Percentiles rank a stretch among this genome's conserved stretches.
Conservation (phyloP, 768 basidiomycete genomes). For the Auriscalpium microsporum region DNA sequence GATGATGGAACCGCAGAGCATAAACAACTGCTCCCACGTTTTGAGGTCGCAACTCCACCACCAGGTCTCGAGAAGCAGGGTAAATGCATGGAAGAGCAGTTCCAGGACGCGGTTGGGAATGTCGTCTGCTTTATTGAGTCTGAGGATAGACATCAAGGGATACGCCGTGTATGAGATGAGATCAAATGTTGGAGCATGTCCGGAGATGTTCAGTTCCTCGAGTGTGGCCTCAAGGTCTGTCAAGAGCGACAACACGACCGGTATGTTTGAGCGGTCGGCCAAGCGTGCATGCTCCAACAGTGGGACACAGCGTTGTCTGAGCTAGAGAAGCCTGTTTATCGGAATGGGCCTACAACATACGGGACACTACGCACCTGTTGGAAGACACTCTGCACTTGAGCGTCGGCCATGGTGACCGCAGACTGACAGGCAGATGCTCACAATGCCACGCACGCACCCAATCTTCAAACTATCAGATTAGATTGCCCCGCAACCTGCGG, state of each 20-base stretch:
- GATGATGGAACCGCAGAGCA: constrained; percentile 57
- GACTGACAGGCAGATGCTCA: too few species aligned
- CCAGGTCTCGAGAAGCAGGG: constrained; percentile 59
- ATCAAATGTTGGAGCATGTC: constrained; percentile 37
- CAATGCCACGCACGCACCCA: too few species aligned
- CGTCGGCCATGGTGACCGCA: constrained; percentile 4
- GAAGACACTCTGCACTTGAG: constrained; percentile 2
- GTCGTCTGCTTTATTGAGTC: constrained; percentile 56
- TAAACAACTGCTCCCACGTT: constrained; percentile 82
- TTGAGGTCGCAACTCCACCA: constrained; percentile 74
- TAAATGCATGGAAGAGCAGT: constrained; percentile 52
- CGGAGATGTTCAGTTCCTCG: constrained; percentile 30
- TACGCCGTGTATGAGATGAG: constrained; percentile 82
- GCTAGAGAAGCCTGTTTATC: constrained; percentile 15
- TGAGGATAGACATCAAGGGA: constrained; percentile 78
- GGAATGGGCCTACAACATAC: background rate
- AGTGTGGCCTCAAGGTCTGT: constrained; percentile 43
- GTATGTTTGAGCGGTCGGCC: constrained; percentile 39
- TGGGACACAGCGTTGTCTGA: constrained; percentile 75
- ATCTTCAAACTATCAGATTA: background rate
- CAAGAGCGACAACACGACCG: constrained; percentile 43
- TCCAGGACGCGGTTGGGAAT: constrained; percentile 81
- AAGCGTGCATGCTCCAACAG: constrained; percentile 65
- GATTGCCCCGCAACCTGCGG: background rate
- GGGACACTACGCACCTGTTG: constrained; percentile 4